A percentile compares a stretch with the other conserved stretches of the same genome.
Evolutionary conservation across 441 rosid genomes (phyloP).

Genomic region (Breynia disticha): DNA sequence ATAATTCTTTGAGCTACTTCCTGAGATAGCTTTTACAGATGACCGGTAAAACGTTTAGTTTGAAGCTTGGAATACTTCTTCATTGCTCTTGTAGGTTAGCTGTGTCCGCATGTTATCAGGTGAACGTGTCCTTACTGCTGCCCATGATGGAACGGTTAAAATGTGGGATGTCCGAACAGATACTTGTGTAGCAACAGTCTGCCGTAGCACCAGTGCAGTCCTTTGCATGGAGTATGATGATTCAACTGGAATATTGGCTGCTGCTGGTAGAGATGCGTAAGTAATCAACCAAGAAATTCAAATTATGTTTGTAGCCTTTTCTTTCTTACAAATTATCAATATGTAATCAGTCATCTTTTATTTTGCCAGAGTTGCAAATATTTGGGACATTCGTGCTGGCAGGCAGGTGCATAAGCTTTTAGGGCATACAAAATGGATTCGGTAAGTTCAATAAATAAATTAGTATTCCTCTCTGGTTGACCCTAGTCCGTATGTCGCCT

Average conservation of each 20-base stretch:
- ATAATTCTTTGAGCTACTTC: neutral
- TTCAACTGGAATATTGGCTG: conserved; percentile 88
- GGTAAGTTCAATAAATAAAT: conserved; percentile 41
- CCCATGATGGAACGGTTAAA: conserved; percentile 95
- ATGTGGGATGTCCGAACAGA: conserved; percentile 99
- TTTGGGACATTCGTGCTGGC: conserved; percentile 98
- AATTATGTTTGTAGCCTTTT: neutral
- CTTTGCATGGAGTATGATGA: conserved; percentile 95
- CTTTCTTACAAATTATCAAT: conserved; percentile 6
- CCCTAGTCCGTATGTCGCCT: neutral
- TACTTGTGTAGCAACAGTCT: conserved; percentile 96
- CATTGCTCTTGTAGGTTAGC: conserved; percentile 53
- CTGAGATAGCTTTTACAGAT: neutral
- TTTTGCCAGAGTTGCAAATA: conserved; percentile 65
- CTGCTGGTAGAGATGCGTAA: conserved; percentile 97
- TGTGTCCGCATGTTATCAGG: conserved; percentile 96
- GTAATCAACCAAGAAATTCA: conserved; percentile 17
- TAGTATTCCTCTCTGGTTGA: conserved; percentile 2
- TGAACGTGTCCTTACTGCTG: conserved; percentile 92
- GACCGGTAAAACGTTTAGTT: neutral
- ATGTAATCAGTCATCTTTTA: conserved; percentile 16
- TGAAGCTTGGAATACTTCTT: conserved; percentile 10
- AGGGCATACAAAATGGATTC: conserved; percentile 93
- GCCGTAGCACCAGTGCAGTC: conserved; percentile 87
- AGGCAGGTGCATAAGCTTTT: conserved; percentile 92